A percentile compares a stretch with the other conserved stretches of the same genome.
Evolutionary conservation across 2,329 filamentous ascomycete genomes (phyloP).

Genomic region (Pseudopithomyces maydicus): DNA sequence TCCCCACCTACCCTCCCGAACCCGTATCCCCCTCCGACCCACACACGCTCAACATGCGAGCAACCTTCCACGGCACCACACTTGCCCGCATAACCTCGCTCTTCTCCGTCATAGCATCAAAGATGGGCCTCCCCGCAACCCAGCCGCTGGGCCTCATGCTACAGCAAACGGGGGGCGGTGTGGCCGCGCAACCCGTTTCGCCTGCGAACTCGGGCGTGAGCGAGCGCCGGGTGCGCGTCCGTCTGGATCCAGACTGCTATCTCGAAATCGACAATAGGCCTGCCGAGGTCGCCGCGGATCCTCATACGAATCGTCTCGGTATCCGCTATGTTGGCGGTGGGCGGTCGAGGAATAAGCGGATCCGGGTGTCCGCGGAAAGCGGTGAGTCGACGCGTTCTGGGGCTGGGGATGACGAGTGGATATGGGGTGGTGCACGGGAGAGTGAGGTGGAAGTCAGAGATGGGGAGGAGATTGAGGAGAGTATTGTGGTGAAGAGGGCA

Average conservation of each 20-base stretch:
- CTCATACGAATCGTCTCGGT: constrained; percentile 19
- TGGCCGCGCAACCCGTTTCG: constrained; percentile 64
- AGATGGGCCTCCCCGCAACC: constrained; percentile 69
- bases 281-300: constrained; percentile 25
- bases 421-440: constrained; percentile 16
- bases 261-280: constrained; percentile 29
- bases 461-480: constrained; percentile 24
- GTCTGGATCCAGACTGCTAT: constrained; percentile 26
- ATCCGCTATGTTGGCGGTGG: constrained; percentile 12
- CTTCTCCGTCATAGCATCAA: constrained; percentile 80
- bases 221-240: constrained; percentile 66
- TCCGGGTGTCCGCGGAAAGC: constrained; percentile 35
- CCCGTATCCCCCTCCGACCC: constrained; percentile 28
- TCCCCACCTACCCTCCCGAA: constrained; percentile 22
- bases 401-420: constrained; percentile 21
- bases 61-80: constrained; percentile 74
- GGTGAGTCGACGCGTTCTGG: constrained; percentile 28
- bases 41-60: constrained; percentile 53
- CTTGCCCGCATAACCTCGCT: constrained; percentile 73
- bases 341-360: constrained; percentile 12
- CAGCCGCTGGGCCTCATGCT: constrained; percentile 70
- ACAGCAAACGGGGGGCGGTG: constrained; percentile 63
- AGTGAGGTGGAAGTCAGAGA: constrained; percentile 10
- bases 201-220: constrained; percentile 73
- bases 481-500: constrained; percentile 45